These are phyloP conservation scores for Aspergillus sclerotiicarbonarius DNA, from an alignment of 495 filamentous ascomycete genomes.

Conservation along the genomic window DNA sequence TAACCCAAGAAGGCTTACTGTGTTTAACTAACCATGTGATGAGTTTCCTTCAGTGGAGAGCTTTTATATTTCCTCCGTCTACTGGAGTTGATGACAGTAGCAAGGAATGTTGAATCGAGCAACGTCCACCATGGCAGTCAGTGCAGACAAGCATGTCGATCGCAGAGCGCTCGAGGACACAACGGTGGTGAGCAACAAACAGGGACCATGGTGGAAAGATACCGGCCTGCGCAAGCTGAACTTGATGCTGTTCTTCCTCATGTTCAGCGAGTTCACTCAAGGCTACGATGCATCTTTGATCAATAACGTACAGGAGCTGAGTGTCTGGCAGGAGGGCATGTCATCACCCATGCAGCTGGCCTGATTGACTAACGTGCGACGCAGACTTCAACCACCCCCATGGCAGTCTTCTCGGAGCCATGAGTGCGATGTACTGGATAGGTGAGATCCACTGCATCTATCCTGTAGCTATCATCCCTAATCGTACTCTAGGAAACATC, in stretches of 20 bases:
- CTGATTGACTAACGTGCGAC: not conserved
- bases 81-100: not conserved
- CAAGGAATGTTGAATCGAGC: not conserved
- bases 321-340: conserved; percentile 13
- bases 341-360: not conserved
- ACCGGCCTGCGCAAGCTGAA: conserved; percentile 29
- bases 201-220: conserved; percentile 31
- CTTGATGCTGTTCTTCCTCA: conserved; percentile 5
- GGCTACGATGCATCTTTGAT: conserved; percentile 27
- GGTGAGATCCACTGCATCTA: conserved; percentile 19
- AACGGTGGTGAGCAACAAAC: not conserved
- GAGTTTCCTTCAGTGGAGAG: no score
- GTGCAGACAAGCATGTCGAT: not conserved
- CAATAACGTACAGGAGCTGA: conserved; percentile 22
- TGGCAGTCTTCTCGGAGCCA: conserved; percentile 14
- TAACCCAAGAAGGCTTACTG: not conserved
- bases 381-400: conserved; percentile 19
- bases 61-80: not conserved
- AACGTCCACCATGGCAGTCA: not conserved
- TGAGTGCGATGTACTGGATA: conserved; percentile 23
- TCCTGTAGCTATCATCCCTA: not conserved
- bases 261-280: conserved; percentile 12
- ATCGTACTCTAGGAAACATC: conserved; percentile 18
- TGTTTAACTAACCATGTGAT: no score
- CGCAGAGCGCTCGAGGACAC: not conserved